Evolutionary conservation across 1,284 basidiomycete genomes (phyloP).

Genomic region (Ceratobasidium papillatum): DNA sequence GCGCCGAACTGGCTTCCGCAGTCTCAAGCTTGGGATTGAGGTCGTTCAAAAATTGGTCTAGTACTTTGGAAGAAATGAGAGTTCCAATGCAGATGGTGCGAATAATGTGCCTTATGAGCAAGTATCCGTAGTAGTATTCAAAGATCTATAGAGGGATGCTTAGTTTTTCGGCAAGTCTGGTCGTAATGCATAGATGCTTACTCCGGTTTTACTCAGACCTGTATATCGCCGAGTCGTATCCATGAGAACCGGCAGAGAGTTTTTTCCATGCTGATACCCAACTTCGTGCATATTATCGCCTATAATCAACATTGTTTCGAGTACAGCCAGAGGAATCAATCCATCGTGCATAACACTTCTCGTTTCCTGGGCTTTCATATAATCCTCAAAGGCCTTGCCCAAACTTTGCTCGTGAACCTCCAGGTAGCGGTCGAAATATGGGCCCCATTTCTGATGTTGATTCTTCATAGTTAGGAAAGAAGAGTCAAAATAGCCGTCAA

Average conservation of each 20-base stretch:
- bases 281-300: conserved; percentile 21
- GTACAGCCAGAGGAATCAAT: not conserved
- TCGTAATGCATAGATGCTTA: not conserved
- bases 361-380: not conserved
- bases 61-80: not conserved
- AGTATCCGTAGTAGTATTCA: conserved; percentile 8
- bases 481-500: too few species aligned
- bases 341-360: not conserved
- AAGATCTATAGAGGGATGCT: not conserved
- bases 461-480: conserved; percentile 4
- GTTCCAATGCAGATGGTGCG: conserved; percentile 11
- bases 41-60: not conserved
- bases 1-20: not conserved
- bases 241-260: conserved; percentile 2
- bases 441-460: conserved; percentile 3
- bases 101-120: conserved; percentile 16
- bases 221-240: not conserved
- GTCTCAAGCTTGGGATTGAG: not conserved
- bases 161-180: not conserved
- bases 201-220: not conserved
- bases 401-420: not conserved
- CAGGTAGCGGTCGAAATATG: not conserved
- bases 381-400: not conserved
- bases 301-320: not conserved
- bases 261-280: not conserved